Evolutionary conservation across 169 alveolate species (phyloP).

Genomic region (Prorocentrum cordatum): DNA sequence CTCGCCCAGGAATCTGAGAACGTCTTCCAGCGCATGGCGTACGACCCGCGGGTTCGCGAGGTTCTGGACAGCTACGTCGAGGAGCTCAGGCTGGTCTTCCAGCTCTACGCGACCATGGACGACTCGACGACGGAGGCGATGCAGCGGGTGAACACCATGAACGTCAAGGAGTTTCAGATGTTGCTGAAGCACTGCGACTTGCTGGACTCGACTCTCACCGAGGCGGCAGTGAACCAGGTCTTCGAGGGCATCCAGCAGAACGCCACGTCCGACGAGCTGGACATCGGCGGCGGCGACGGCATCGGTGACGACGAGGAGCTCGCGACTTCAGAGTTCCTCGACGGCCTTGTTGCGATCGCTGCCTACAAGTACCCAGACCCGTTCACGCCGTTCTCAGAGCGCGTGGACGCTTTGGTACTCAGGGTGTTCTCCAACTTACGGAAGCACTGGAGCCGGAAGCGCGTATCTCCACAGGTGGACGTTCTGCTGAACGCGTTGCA

Average conservation of each 20-base stretch:
- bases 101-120: slow-evolving; percentile 46
- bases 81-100: slow-evolving; percentile 38
- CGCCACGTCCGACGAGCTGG: slow-evolving; percentile 7
- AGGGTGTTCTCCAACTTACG: slow-evolving; percentile 31
- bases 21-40: slow-evolving; percentile 55
- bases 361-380: slow-evolving; percentile 65
- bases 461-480: slow-evolving; percentile 26
- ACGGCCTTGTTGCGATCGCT: slow-evolving; percentile 14
- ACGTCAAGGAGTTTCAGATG: slow-evolving; percentile 55
- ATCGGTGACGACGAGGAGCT: slow-evolving; percentile 59
- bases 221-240: slow-evolving; percentile 41
- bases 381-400: slow-evolving; percentile 24
- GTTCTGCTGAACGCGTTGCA: slow-evolving; percentile 44
- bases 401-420: slow-evolving; percentile 36
- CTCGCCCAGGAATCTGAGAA: slow-evolving; percentile 32
- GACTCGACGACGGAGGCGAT: slow-evolving; percentile 57
- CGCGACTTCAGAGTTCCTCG: slow-evolving; percentile 49
- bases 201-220: slow-evolving; percentile 11
- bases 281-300: neutral
- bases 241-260: slow-evolving; percentile 47
- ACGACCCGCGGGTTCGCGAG: slow-evolving; percentile 24
- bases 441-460: slow-evolving; percentile 54
- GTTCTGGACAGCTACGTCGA: neutral
- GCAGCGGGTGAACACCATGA: slow-evolving; percentile 65
- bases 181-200: slow-evolving; percentile 26